phyloP scores from a whole-genome alignment of 2,329 filamentous ascomycete species.

The Ophiostoma piceae region DNA sequence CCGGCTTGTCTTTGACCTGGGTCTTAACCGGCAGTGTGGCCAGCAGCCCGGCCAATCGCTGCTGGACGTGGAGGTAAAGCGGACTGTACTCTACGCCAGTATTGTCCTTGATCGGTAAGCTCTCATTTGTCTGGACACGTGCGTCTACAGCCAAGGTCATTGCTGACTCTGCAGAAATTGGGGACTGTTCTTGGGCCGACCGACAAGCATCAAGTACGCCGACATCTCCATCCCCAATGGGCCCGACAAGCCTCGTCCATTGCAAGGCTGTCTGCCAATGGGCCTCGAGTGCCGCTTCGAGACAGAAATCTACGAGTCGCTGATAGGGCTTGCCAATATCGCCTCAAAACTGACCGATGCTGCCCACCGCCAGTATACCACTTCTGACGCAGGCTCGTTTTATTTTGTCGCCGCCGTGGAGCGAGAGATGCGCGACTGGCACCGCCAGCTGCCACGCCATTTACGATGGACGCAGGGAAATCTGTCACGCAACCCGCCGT shows the following conservation, averaged over 20 bases:
- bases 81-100: conserved; percentile 22
- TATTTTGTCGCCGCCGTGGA: neutral
- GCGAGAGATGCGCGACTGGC: neutral
- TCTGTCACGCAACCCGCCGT: neutral
- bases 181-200: conserved; percentile 27
- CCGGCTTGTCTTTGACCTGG: conserved; percentile 26
- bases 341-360: neutral
- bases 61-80: conserved; percentile 25
- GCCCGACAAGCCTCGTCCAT: conserved; percentile 15
- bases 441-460: conserved; percentile 3
- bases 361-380: neutral
- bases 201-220: conserved; percentile 27
- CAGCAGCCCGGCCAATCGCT: conserved; percentile 18
- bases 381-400: neutral
- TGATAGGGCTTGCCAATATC: conserved; percentile 23
- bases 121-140: neutral
- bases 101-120: neutral
- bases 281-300: conserved; percentile 22
- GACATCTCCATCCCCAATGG: conserved; percentile 25
- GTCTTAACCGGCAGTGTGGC: conserved; percentile 25
- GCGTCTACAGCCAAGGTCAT: too few relatives aligned
- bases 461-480: neutral
- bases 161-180: conserved; percentile 15
- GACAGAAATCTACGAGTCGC: conserved; percentile 26
- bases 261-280: conserved; percentile 20